Evolutionary conservation across 192 early-diverging fungal genomes (phyloP), one percentile per base, ranked within the genome.

Genomic region (Coemansia sp.): DNA sequence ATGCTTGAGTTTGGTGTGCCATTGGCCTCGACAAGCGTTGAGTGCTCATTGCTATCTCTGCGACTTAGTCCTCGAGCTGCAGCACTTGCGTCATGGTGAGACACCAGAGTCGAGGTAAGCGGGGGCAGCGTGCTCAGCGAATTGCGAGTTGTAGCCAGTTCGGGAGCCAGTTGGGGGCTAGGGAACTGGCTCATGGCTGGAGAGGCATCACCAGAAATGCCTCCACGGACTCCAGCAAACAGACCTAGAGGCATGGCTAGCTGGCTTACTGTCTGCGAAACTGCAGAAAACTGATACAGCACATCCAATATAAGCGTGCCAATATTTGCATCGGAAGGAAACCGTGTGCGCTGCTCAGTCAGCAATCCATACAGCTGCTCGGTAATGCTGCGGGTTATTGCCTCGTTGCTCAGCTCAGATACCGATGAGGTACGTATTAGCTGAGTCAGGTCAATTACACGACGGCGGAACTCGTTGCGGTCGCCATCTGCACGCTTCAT

Each of bases 261-360:
- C 51, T 79, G 76, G 48, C 66, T 79, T 37, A 79, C 76, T 1
- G 70, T 72, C 31, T 79, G 76, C 44, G 76, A 73, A 26, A 72
- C 69, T 10, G 76, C 70, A 3, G 76, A 79, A 33, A 79, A 79
- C 53, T 72, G 70, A 23, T 79, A 79, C 20, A 79, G 66, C 30
- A 79, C 66, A 37, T 79, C 76, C 28, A 79, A 54, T 28, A 79
- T 79, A 31, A 79, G 59, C 19, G 69, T 52, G 7, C 76, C 70
- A 10, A 70, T 46, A 23, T 65, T 68, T 14, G 70, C 58, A 44
- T 79, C 76, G 41, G 55, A 38, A 7, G 71, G 53, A 53, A 69
- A 72, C 21, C 70, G 61, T 43, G 76, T 69, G 6, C 70, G 65
- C 48, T 79, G 76, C 48, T 79, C 70, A 18, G 76, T 79, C 38